These are phyloP conservation scores for Coccomyxa sp. DNA, from an alignment of 139 green algal genomes.

Conservation along the genomic window DNA sequence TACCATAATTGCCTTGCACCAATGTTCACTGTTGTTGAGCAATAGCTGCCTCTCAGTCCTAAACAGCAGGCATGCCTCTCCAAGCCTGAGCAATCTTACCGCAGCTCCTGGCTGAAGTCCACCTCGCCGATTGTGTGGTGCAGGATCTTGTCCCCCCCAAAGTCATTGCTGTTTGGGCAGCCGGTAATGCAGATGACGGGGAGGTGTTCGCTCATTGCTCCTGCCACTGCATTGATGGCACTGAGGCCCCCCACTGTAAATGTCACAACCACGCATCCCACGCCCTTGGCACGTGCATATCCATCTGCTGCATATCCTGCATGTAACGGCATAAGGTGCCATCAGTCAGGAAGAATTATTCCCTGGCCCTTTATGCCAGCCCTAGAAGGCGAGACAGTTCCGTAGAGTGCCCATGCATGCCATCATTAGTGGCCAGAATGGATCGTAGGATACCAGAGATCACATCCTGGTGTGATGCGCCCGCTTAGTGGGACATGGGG, in stretches of 20 bases:
- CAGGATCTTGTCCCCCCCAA: slow-evolving; percentile 58
- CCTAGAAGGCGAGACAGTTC: background rate
- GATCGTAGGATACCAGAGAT: background rate
- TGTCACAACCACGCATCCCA: slow-evolving; percentile 63
- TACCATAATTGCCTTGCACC: too few relatives aligned
- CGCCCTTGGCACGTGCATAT: slow-evolving; percentile 58
- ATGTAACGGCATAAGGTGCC: background rate
- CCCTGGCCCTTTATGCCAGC: background rate
- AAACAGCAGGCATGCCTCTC: too few relatives aligned
- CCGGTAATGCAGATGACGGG: slow-evolving; percentile 61
- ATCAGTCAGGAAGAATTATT: background rate
- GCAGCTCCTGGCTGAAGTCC: slow-evolving; percentile 57
- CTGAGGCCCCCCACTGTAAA: slow-evolving; percentile 63
- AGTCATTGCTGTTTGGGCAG: slow-evolving; percentile 56
- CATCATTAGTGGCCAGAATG: background rate
- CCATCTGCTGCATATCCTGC: slow-evolving; percentile 78
- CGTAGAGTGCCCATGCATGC: background rate
- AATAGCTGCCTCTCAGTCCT: too few relatives aligned
- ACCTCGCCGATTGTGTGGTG: slow-evolving; percentile 69
- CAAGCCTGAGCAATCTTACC: slow-evolving; percentile 10
- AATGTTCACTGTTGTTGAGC: too few relatives aligned
- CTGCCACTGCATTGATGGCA: slow-evolving; percentile 57
- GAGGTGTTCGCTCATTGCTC: slow-evolving; percentile 64
- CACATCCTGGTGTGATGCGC: background rate
- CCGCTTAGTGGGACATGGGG: background rate